Evolutionary conservation across 495 filamentous ascomycete genomes (phyloP), one percentile per base, ranked within the genome.

Genomic region (Penicillium canescens): DNA sequence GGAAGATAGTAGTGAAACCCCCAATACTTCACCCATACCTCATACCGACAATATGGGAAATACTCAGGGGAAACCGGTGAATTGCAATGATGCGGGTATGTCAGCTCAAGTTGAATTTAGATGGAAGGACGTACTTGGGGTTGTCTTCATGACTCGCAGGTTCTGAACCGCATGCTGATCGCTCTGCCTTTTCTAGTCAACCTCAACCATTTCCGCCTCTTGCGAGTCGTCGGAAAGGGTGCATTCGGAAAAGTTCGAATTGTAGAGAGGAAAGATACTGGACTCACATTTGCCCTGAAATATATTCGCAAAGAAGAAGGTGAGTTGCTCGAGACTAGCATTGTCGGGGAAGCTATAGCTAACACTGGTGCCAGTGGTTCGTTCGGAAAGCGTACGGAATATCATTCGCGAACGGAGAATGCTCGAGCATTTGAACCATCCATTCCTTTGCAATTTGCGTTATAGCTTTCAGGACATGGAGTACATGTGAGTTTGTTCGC

Each of bases 391-490:
- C 63, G 94, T 98, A 55, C 85, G 92, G 50, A 98, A 98, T 67
- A 98, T 98, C 55, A 96, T 98, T 61, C 86, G 95, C 57, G 94
- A 98, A 77, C 84, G 94, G 52, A 81, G 91, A 64, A 98, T 98
- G 94, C 85, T 98, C 65, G 91, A 98, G 70, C 91, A 97, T 69
- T 80, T 98, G 62, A 96, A 96, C 67, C 94, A 98, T 67, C 89
- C 93, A 28, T 98, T 98, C 74, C 87, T 98, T 52, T 98, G 94
- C 79, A 98, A 98, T 70, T 80, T 98, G 77, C 87, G 94, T 47
- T 98, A 98, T 73, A 96, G 92, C 77, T 98, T 98, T 68, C 94
- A 98, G 74, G 94, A 98, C 71, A 90, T 97, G 61, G 94, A 98
- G 68, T 98, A 98, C 73, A 86, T 98, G 94, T 98, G 80, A 60